A percentile compares a stretch with the other conserved stretches of the same genome.
Conservation (phyloP, 2,329 filamentous ascomycete genomes). For the Tolypocladium paradoxum region DNA sequence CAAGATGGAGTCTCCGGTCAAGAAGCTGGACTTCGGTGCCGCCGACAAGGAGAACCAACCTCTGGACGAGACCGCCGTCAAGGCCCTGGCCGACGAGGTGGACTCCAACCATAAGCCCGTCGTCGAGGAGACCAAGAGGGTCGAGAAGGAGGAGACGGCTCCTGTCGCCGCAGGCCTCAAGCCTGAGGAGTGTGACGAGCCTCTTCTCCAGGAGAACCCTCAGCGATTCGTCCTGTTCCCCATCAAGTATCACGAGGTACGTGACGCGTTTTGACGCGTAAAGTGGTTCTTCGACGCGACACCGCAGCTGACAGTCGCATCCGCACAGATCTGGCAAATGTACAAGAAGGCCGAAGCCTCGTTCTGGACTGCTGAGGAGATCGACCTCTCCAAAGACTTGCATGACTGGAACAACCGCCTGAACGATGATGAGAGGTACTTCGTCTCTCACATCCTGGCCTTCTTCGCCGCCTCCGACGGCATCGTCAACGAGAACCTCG, state of each 20-base stretch:
- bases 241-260: constrained; percentile 98
- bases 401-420: constrained; percentile 99
- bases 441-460: constrained; percentile 94
- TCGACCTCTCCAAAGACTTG: constrained; percentile 96
- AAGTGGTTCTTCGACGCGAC: constrained; percentile 34
- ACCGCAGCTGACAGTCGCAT: constrained; percentile 25
- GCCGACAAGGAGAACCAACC: constrained; percentile 74
- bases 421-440: constrained; percentile 95
- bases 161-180: constrained; percentile 43
- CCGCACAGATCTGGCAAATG: constrained; percentile 91
- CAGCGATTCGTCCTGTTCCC: constrained; percentile 96
- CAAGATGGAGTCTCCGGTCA: constrained; percentile 86
- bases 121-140: constrained; percentile 31
- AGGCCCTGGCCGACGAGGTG: constrained; percentile 42
- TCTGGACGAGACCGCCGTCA: constrained; percentile 37
- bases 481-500: constrained; percentile 98
- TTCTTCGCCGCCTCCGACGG: constrained; percentile 99
- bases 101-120: constrained; percentile 51
- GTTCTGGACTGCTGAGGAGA: constrained; percentile 99
- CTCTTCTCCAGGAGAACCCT: constrained; percentile 88
- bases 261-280: constrained; percentile 58
- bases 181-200: constrained; percentile 69
- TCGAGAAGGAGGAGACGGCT: constrained; percentile 23
- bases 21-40: constrained; percentile 72
- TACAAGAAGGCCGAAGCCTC: constrained; percentile 99